Conservation (phyloP, 495 filamentous ascomycete species). For the Glutinoglossum americanum region DNA sequence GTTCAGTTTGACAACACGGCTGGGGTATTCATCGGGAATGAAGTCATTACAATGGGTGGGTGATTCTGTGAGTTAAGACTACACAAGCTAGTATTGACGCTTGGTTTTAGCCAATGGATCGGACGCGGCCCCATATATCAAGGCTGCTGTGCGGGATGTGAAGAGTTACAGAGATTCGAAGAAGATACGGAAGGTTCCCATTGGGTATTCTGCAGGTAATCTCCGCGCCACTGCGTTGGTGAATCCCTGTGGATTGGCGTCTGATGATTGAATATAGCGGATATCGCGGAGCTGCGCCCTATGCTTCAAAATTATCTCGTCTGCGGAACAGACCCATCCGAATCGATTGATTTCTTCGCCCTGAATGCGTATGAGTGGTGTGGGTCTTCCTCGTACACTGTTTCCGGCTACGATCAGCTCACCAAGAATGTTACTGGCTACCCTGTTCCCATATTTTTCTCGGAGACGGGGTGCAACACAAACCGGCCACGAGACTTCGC, state of each 20-base stretch:
- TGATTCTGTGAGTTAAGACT: slow-evolving; percentile 2
- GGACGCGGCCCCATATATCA: slow-evolving; percentile 54
- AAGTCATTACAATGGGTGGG: slow-evolving; percentile 43
- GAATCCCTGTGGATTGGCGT: not conserved
- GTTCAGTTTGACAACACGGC: slow-evolving; percentile 56
- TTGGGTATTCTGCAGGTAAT: slow-evolving; percentile 60
- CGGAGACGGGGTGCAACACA: slow-evolving; percentile 59
- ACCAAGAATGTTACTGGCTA: slow-evolving; percentile 34
- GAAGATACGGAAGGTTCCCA: slow-evolving; percentile 60
- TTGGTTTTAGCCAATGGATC: slow-evolving; percentile 26
- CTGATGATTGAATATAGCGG: slow-evolving; percentile 23
- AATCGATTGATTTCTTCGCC: slow-evolving; percentile 63
- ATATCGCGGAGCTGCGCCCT: slow-evolving; percentile 59
- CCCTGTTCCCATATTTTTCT: slow-evolving; percentile 68
- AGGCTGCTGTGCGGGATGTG: slow-evolving; percentile 59
- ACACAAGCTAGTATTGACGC: not conserved
- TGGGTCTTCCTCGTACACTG: slow-evolving; percentile 33
- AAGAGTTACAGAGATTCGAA: slow-evolving; percentile 61
- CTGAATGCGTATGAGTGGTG: slow-evolving; percentile 88
- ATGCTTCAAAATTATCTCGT: slow-evolving; percentile 79
- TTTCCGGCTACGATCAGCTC: slow-evolving; percentile 50
- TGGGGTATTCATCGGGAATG: slow-evolving; percentile 74
- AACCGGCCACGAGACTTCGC: slow-evolving; percentile 45
- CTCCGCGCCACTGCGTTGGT: not conserved
- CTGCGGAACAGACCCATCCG: slow-evolving; percentile 43